Evolutionary conservation across 768 basidiomycete species (phyloP).

Genomic region (Obba rivulosa): DNA sequence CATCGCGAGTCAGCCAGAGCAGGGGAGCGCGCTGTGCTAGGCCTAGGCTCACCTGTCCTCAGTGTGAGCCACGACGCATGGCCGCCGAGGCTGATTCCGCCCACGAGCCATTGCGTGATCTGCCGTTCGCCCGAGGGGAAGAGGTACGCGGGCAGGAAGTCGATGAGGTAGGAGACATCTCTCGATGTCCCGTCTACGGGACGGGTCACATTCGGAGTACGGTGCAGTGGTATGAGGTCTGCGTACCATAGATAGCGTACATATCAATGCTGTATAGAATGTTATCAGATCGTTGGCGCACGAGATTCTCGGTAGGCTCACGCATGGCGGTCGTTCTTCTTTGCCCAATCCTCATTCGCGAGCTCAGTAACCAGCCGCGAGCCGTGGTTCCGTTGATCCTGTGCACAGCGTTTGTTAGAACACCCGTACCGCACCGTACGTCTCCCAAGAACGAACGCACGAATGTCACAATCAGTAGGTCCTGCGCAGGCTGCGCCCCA

Average conservation of each 20-base stretch:
- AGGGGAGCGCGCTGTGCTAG: too few species aligned
- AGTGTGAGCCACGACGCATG: conserved; percentile 78
- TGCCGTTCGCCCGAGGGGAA: conserved; percentile 60
- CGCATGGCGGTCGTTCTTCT: conserved; percentile 41
- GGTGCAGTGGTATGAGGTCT: background rate
- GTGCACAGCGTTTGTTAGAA: background rate
- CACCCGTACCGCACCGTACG: background rate
- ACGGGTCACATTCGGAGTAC: background rate
- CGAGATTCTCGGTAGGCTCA: conserved; percentile 23
- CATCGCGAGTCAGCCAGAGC: background rate
- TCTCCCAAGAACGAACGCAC: conserved; percentile 26
- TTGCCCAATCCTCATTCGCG: conserved; percentile 36
- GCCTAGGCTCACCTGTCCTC: conserved; percentile 36
- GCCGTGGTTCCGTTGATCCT: conserved; percentile 56
- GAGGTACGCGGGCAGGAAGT: conserved; percentile 69
- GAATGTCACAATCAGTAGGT: conserved; percentile 43
- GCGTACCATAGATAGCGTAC: conserved; percentile 26
- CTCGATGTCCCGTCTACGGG: conserved; percentile 54
- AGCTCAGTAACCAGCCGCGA: conserved; percentile 29
- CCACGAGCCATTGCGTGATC: conserved; percentile 64
- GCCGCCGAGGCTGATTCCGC: conserved; percentile 79
- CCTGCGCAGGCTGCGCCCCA: conserved; percentile 22
- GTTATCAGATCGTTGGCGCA: conserved; percentile 3
- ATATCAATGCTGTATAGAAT: conserved; percentile 34
- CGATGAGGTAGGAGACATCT: conserved; percentile 78